Evolutionary conservation across 1,139 yeast genomes (phyloP).

Genomic region (Pichia sp.): DNA sequence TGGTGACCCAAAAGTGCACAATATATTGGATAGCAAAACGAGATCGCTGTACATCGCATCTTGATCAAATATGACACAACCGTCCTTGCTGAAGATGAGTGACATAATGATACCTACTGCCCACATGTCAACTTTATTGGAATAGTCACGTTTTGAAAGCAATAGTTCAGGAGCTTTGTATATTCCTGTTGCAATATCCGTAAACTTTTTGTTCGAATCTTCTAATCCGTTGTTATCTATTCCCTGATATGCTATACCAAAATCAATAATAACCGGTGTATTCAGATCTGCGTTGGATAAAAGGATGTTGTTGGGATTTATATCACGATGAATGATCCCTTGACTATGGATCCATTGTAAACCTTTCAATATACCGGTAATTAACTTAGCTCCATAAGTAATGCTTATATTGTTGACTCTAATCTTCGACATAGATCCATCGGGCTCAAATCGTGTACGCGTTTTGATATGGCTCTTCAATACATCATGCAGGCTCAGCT

Average conservation of each 20-base stretch:
- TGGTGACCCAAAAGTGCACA: conserved; percentile 67
- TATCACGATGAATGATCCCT: conserved; percentile 80
- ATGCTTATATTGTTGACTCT: conserved; percentile 26
- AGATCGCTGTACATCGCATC: conserved; percentile 51
- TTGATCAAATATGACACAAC: conserved; percentile 36
- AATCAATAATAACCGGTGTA: conserved; percentile 54
- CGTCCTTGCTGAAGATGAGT: conserved; percentile 45
- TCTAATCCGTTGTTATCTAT: conserved; percentile 40
- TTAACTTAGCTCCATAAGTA: conserved; percentile 27
- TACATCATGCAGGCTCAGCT: conserved; percentile 29
- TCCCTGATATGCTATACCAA: conserved; percentile 58
- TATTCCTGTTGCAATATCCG: conserved; percentile 70
- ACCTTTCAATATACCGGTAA: conserved; percentile 41
- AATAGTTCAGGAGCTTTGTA: conserved; percentile 85
- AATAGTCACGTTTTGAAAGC: conserved; percentile 59
- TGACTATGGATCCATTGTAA: conserved; percentile 43
- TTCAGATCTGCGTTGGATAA: conserved; percentile 25
- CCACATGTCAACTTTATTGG: conserved; percentile 73
- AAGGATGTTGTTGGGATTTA: conserved; percentile 75
- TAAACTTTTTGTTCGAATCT: conserved; percentile 38
- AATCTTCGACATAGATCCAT: conserved; percentile 9
- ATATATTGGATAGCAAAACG: conserved; percentile 53
- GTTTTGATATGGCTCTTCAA: conserved; percentile 26
- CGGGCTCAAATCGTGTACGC: conserved; percentile 24
- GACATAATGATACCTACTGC: conserved; percentile 62